Conservation (phyloP, 345 rosid genomes). For the Eucalyptus erythrocorys region DNA sequence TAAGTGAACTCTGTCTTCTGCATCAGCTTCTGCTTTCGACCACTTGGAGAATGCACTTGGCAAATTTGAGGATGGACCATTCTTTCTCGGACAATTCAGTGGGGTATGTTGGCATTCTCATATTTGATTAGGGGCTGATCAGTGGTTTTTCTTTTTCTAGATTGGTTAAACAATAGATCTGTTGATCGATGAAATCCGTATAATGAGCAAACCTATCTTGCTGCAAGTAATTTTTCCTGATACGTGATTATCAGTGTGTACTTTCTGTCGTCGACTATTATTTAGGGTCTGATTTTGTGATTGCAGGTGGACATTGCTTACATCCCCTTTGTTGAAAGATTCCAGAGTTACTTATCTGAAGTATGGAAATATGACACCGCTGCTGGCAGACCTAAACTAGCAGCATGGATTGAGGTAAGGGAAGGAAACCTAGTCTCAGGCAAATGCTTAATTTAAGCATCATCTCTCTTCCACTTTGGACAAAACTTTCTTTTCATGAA, state of each 20-base stretch:
- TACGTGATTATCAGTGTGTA: not conserved
- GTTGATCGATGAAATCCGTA: not conserved
- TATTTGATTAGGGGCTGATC: not conserved
- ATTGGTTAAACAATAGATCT: not conserved
- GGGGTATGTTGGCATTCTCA: constrained; percentile 1
- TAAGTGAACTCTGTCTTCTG: not conserved
- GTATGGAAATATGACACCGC: constrained; percentile 1
- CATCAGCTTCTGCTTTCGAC: constrained; percentile 7
- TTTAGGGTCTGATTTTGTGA: not conserved
- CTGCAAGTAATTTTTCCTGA: not conserved
- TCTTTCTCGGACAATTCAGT: constrained; percentile 22
- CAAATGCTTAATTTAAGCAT: not conserved
- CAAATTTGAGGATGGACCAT: constrained; percentile 16
- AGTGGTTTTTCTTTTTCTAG: not conserved
- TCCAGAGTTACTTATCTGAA: constrained; percentile 35
- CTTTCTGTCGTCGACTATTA: not conserved
- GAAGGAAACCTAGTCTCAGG: not conserved
- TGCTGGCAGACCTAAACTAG: constrained; percentile 44
- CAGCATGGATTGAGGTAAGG: constrained; percentile 61
- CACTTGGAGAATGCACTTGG: not conserved
- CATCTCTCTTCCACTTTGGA: not conserved
- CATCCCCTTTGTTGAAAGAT: constrained; percentile 58
- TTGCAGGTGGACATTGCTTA: constrained; percentile 69
- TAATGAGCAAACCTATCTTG: not conserved
- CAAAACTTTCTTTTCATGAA: not conserved